A percentile compares a stretch with the other conserved stretches of the same genome.
These are phyloP conservation scores for Aspergillus ibericus DNA, from an alignment of 2,329 filamentous ascomycete species.

Conservation along the genomic window DNA sequence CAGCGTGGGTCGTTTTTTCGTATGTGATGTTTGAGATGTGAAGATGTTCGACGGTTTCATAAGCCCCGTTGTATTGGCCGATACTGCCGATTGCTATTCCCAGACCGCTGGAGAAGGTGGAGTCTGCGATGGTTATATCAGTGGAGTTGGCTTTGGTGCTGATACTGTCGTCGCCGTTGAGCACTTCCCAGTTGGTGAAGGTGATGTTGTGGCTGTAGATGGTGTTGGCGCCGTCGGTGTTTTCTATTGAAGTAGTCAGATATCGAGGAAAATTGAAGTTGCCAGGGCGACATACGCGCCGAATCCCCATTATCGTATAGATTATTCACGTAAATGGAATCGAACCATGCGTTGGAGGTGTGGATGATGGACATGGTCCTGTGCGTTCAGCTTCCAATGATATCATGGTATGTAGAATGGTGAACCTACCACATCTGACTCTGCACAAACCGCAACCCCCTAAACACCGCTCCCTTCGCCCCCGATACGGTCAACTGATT, in stretches of 20 bases:
- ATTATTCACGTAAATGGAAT: conserved; percentile 57
- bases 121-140: conserved; percentile 54
- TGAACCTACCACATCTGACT: conserved; percentile 59
- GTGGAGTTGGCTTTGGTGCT: conserved; percentile 58
- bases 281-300: conserved; percentile 11
- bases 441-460: conserved; percentile 40
- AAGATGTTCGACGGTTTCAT: conserved; percentile 54
- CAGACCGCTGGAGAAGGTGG: conserved; percentile 50
- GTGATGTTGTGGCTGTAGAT: conserved; percentile 55
- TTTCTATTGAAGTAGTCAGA: conserved; percentile 11
- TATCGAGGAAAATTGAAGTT: accelerated
- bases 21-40: conserved; percentile 50
- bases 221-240: conserved; percentile 56
- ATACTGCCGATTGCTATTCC: conserved; percentile 60
- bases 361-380: conserved; percentile 55
- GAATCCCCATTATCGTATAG: conserved; percentile 16
- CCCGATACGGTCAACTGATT: conserved; percentile 27
- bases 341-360: conserved; percentile 49
- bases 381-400: not conserved
- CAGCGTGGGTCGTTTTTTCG: conserved; percentile 49
- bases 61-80: conserved; percentile 53
- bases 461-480: conserved; percentile 19
- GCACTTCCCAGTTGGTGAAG: conserved; percentile 52
- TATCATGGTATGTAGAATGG: not conserved
- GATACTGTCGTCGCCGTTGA: conserved; percentile 57